These are phyloP conservation scores for Lachnellula willkommii DNA, from an alignment of 2,329 filamentous ascomycete species.

Conservation along the genomic window DNA sequence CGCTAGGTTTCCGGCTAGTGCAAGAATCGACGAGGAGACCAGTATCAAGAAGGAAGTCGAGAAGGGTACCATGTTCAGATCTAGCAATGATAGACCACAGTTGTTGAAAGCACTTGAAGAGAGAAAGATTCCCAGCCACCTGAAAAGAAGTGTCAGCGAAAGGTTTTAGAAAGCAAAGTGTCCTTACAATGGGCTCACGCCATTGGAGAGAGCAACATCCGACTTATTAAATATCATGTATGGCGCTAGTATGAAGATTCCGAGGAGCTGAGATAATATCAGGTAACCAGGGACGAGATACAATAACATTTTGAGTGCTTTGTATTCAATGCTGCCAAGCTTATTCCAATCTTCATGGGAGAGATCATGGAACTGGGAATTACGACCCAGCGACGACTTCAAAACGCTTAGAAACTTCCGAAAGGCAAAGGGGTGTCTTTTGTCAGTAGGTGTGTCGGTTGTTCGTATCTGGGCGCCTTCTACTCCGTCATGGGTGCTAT, in stretches of 20 bases:
- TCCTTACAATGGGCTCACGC: slow-evolving; percentile 48
- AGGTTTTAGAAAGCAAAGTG: background rate
- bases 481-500: too few species aligned
- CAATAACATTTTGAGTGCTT: slow-evolving; percentile 53
- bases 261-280: slow-evolving; percentile 51
- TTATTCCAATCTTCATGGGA: slow-evolving; percentile 46
- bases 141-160: background rate
- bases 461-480: too few species aligned
- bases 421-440: background rate
- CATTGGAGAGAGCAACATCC: slow-evolving; percentile 44
- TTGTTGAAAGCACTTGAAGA: slow-evolving; percentile 65
- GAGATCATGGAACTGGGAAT: slow-evolving; percentile 49
- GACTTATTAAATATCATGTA: slow-evolving; percentile 50
- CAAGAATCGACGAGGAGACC: slow-evolving; percentile 45
- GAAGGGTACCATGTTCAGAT: slow-evolving; percentile 50
- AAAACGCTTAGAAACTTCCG: background rate
- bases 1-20: slow-evolving; percentile 58
- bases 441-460: background rate
- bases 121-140: slow-evolving; percentile 60
- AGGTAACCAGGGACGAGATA: slow-evolving; percentile 56
- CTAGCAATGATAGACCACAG: slow-evolving; percentile 59
- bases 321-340: slow-evolving; percentile 57
- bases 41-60: slow-evolving; percentile 29
- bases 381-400: slow-evolving; percentile 36
- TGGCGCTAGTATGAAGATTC: slow-evolving; percentile 50